Evolutionary conservation across 2,329 filamentous ascomycete genomes (phyloP), one percentile per base, ranked within the genome.

Genomic region (Colletotrichum viniferum): DNA sequence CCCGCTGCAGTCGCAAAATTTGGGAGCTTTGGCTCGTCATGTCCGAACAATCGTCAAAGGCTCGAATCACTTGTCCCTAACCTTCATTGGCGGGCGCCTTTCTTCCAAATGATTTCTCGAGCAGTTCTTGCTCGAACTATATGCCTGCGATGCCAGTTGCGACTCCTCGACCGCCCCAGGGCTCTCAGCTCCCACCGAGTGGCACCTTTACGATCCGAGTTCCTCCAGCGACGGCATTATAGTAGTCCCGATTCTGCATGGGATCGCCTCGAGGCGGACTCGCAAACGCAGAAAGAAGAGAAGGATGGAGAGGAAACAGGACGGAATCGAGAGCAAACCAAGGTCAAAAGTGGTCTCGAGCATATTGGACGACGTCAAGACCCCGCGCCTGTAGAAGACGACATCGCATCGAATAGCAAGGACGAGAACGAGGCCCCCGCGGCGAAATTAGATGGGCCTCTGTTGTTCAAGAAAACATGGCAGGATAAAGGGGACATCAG

Each of bases 21-120:
- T 63, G 69, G 73, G 69, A 73, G 69, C 73, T 76, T 30, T 28
- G 24, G 28, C 43, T 69, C 55, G 26, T 58, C 58, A 71, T 52
- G 58, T 32, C 48, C 34, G 16, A 28, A 55, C 58, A 28, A 55
- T 30, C 52, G 34, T 36, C 48, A 70, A 63, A 38, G 12, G n/a
- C 43, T 73, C 30, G 48, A 70, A 52, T 32, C 30, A 43, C 16
- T 60, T 32, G 16, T 30, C n/a, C 18, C 70, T 34, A 24, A 30
- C 61, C 28, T 21, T 32, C 43, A n/a, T 21, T 58, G 34, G 24
- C 14, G 30, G 48, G 66, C 18, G 48, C 36, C 43, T 71, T 76
- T 77, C 24, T 56, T 69, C 65, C 79, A 79, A 74, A 86, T 86
- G 85, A 79, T 86, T 77, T 81, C 83, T 24, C 82, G 82, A 77